Conservation (phyloP, 2,329 filamentous ascomycete genomes). For the Hawksworthiomyces lignivorus region DNA sequence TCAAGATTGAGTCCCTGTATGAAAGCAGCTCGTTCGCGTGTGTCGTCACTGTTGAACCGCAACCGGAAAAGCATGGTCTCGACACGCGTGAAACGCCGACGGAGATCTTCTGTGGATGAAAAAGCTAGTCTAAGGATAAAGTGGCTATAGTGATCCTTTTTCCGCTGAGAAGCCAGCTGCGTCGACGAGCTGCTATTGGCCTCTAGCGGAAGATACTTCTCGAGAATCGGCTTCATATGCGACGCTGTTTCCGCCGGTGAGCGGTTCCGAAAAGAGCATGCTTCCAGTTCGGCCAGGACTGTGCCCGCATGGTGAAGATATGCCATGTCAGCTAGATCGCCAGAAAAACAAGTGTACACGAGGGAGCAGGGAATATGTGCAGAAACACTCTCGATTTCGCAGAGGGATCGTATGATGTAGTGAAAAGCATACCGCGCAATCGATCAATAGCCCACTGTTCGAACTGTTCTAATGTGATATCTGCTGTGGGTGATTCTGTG, state of each 20-base stretch:
- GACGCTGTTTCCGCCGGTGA: slow-evolving; percentile 69
- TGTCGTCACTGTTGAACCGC: slow-evolving; percentile 69
- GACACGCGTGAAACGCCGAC: slow-evolving; percentile 75
- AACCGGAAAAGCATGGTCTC: slow-evolving; percentile 87
- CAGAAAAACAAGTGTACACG: background rate
- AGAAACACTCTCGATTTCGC: no score
- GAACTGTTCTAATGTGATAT: slow-evolving; percentile 94
- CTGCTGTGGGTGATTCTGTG: slow-evolving; percentile 74
- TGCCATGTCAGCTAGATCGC: background rate
- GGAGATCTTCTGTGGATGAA: slow-evolving; percentile 80
- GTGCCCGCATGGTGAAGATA: slow-evolving; percentile 2
- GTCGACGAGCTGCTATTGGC: slow-evolving; percentile 59
- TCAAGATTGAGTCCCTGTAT: slow-evolving; percentile 70
- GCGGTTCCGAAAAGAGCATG: slow-evolving; percentile 91
- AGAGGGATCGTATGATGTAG: no score
- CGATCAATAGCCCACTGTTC: slow-evolving; percentile 98
- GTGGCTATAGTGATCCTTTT: slow-evolving; percentile 96
- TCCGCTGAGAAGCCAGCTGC: slow-evolving; percentile 63
- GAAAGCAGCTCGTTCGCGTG: slow-evolving; percentile 65
- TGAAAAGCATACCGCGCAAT: slow-evolving; percentile 58
- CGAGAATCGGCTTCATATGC: slow-evolving; percentile 78
- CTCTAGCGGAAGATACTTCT: slow-evolving; percentile 78
- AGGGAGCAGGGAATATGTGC: no score
- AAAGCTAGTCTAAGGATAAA: slow-evolving; percentile 95
- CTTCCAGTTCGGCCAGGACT: slow-evolving; percentile 85